Conservation (phyloP, 768 basidiomycete genomes). For the Tricholomella constricta region DNA sequence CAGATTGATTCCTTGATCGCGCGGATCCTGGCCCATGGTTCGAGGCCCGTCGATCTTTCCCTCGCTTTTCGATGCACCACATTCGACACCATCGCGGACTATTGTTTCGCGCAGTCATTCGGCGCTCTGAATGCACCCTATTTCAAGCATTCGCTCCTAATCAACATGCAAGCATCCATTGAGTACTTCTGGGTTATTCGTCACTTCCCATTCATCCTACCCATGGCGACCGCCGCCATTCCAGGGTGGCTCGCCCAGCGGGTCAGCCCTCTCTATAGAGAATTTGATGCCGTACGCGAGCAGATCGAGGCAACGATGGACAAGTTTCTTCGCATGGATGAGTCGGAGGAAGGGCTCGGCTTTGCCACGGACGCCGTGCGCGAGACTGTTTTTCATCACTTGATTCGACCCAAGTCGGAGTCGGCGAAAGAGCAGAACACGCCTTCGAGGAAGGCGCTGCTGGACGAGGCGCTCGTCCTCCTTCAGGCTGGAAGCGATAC, state of each 20-base stretch:
- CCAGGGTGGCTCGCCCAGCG: conserved; percentile 1
- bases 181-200: conserved; percentile 8
- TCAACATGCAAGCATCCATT: conserved; percentile 1
- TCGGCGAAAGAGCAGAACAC: background rate
- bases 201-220: conserved; percentile 14
- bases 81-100: conserved; percentile 21
- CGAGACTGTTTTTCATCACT: conserved; percentile 30
- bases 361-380: conserved; percentile 14
- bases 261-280: conserved; percentile 4
- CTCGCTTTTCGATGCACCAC: conserved; percentile 21
- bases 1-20: conserved; percentile 4
- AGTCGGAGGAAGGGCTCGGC: background rate
- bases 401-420: conserved; percentile 18
- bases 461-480: conserved; percentile 10
- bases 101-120: conserved; percentile 18
- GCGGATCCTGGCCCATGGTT: background rate
- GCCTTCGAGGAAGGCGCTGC: background rate
- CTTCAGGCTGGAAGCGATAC: conserved; percentile 9
- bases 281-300: conserved; percentile 9
- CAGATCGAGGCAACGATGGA: conserved; percentile 22
- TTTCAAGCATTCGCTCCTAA: conserved; percentile 27
- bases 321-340: background rate
- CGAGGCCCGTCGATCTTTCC: conserved; percentile 18
- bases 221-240: background rate
- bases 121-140: conserved; percentile 29